phyloP scores from a whole-genome alignment of 2,329 filamentous ascomycete species.

The Chaetomium sp. region DNA sequence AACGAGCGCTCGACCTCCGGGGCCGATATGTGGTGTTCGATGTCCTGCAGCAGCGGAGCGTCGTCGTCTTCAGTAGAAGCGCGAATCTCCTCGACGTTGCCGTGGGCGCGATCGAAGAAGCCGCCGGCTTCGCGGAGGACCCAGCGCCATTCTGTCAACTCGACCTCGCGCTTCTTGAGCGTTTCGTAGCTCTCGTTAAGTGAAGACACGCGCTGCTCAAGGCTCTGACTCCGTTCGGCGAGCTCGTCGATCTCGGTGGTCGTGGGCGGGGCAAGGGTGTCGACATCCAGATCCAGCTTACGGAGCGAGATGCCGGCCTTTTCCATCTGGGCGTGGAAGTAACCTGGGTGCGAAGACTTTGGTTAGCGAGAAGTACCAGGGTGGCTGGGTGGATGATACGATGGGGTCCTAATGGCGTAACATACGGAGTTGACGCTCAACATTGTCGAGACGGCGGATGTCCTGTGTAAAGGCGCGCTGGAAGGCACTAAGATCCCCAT shows the following conservation, averaged over 20 bases:
- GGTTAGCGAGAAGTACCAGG: conserved; percentile 1
- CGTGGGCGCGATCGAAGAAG: conserved; percentile 94
- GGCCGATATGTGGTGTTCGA: conserved; percentile 70
- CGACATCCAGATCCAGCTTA: conserved; percentile 84
- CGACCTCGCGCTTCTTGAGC: conserved; percentile 93
- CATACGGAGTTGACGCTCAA: conserved; percentile 93
- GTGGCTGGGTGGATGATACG: neutral
- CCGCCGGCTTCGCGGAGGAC: conserved; percentile 91
- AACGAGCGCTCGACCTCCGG: conserved; percentile 77
- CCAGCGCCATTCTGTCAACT: conserved; percentile 97
- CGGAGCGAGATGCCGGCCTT: conserved; percentile 81
- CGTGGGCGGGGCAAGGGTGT: conserved; percentile 78
- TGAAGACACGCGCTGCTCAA: conserved; percentile 85
- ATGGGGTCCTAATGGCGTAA: conserved; percentile 21
- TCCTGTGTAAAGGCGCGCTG: conserved; percentile 97
- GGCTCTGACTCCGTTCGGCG: conserved; percentile 80
- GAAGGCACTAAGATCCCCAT: conserved; percentile 86
- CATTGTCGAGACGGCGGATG: conserved; percentile 94
- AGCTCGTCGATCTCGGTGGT: conserved; percentile 96
- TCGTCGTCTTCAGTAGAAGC: conserved; percentile 86
- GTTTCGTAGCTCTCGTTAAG: conserved; percentile 98
- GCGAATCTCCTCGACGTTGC: conserved; percentile 93
- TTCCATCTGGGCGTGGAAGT: conserved; percentile 94
- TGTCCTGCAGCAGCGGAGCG: conserved; percentile 84
- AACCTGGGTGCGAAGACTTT: conserved; percentile 50